Base-by-base conservation (phyloP, 2,329 filamentous ascomycete species). In the Penicillium sp. region DNA sequence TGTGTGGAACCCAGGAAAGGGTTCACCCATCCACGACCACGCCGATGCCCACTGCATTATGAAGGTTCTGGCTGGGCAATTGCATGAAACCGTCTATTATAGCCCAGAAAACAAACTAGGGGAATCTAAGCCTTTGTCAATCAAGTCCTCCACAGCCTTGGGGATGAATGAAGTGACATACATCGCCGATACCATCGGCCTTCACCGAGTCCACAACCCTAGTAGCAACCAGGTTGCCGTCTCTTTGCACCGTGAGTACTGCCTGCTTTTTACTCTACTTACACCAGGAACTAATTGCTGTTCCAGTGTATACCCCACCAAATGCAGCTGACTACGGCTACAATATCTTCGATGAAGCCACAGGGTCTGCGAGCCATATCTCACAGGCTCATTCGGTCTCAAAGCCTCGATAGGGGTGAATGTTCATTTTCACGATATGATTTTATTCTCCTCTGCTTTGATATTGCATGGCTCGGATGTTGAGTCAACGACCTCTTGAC, bases 41-140 rank as follows among this genome's bases (percentile, higher is more conserved):
- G 66, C 66, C 47, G 65, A 68, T 33, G 66, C 66, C 12, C 66
- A 69, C 49, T 69, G 66, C 48, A 64, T 69, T 45, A 69, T 69
- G 66, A 69, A 69, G 42, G 55, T 69, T 4, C 47, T 69, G 9
- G 60, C 64, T 9, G 65, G 65, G 2, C 54, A 65, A 20, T 46
- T 67, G 5, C 56, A 57, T 13, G 65, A 67, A 40, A 64, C 63
- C 1, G 58, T 67, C 7, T 67, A 66, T 13, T 24, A 58, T 4
- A 29, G 55, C 3, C 64, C 65, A 1, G 39, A 56, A 6, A 38
- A 50, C 4, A 47, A 41, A 3, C 32, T 48, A 3, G 53, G 50
- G 7, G 31, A 50, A 29, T 18, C 27, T 1, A 52, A 49, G 3
- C 64, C 64, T 3, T 44, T 67, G 29, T 39, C 55, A 3, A 42